Conservation (phyloP, 176 grass and related monocot species). For the Oryza longistaminata region DNA sequence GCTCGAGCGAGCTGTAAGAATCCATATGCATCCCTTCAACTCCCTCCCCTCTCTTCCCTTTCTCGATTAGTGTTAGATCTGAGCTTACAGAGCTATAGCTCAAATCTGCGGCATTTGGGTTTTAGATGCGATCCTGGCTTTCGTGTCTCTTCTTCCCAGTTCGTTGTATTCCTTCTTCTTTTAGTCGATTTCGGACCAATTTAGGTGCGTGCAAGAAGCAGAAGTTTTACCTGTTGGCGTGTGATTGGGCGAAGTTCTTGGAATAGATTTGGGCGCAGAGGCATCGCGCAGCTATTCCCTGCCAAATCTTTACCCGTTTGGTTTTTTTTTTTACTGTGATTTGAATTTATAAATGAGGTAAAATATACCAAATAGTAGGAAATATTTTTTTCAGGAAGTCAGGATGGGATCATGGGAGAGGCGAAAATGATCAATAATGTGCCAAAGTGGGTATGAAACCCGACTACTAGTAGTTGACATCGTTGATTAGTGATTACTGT, state of each 20-base stretch:
- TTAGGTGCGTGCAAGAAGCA: not conserved
- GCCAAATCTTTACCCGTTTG: not conserved
- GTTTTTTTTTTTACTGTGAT: not conserved
- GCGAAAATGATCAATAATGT: not conserved
- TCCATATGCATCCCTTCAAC: not conserved
- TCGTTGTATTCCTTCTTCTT: not conserved
- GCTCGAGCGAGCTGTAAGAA: conserved; percentile 33
- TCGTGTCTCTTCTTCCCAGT: not conserved
- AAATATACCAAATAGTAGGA: not conserved
- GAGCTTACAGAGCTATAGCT: not conserved
- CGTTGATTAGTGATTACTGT: not conserved
- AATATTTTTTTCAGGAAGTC: not conserved
- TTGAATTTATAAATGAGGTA: not conserved
- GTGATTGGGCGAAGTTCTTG: not conserved
- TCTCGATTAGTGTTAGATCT: conserved; percentile 19
- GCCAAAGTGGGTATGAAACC: not conserved
- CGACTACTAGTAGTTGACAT: not conserved
- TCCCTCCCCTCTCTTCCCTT: not conserved
- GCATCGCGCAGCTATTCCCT: not conserved
- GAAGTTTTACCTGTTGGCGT: not conserved
- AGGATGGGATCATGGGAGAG: not conserved
- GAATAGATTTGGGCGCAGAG: conserved; percentile 14
- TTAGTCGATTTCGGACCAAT: not conserved
- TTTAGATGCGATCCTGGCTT: not conserved
- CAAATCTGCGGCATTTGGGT: conserved; percentile 25